A percentile compares a stretch with the other conserved stretches of the same genome.
phyloP scores from a whole-genome alignment of 1,284 basidiomycete species.

The Microstroma glucosiphilum region DNA sequence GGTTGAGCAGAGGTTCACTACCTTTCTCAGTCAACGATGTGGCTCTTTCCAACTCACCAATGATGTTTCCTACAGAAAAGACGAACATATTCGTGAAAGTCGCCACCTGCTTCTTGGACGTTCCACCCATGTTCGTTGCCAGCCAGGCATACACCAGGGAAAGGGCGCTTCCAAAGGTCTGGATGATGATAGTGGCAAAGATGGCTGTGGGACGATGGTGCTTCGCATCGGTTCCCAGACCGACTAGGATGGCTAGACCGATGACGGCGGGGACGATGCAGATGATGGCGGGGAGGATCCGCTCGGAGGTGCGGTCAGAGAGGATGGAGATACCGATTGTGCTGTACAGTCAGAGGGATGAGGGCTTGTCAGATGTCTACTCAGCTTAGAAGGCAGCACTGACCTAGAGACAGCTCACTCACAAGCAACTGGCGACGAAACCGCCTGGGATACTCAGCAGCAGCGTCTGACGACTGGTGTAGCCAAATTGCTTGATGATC shows the following conservation, averaged over 20 bases:
- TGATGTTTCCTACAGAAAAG: slow-evolving; percentile 60
- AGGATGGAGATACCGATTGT: slow-evolving; percentile 59
- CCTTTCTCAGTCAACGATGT: neutral
- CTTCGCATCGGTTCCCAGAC: slow-evolving; percentile 54
- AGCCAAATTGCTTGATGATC: slow-evolving; percentile 56
- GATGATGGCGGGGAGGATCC: slow-evolving; percentile 63
- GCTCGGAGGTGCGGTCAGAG: slow-evolving; percentile 21
- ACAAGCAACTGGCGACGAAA: slow-evolving; percentile 55
- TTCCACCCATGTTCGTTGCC: slow-evolving; percentile 62
- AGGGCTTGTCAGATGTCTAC: neutral
- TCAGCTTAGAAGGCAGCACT: neutral
- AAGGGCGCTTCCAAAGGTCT: slow-evolving; percentile 57
- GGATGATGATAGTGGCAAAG: slow-evolving; percentile 62
- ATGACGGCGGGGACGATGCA: slow-evolving; percentile 62
- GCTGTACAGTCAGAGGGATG: neutral
- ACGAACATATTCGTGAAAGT: slow-evolving; percentile 61
- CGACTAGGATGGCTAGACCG: slow-evolving; percentile 61
- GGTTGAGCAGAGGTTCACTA: neutral
- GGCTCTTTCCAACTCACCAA: slow-evolving; percentile 1
- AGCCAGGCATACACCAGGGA: slow-evolving; percentile 64
- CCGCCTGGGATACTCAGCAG: slow-evolving; percentile 63
- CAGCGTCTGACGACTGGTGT: slow-evolving; percentile 62
- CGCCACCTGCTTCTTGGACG: slow-evolving; percentile 59
- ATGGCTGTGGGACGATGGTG: slow-evolving; percentile 58
- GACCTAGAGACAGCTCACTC: neutral